Conservation (phyloP, 2,329 filamentous ascomycete genomes). For the Hymenoscyphus scutula region DNA sequence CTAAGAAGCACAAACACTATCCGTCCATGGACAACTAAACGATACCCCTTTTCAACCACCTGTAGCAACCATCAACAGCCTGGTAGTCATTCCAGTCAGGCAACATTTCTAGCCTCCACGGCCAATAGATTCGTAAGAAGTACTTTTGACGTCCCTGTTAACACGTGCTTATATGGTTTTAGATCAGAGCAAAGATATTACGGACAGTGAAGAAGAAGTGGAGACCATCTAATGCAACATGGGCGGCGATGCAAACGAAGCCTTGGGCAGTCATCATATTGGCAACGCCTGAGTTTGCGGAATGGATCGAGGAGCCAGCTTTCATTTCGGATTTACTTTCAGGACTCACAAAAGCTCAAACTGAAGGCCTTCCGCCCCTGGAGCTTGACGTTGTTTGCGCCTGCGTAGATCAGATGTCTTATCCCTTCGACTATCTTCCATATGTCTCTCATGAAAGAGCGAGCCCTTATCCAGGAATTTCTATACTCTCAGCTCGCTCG, state of each 20-base stretch:
- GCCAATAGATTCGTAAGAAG: background rate
- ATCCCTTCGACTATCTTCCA: conserved; percentile 24
- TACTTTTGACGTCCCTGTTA: background rate
- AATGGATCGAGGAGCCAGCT: conserved; percentile 32
- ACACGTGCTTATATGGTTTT: background rate
- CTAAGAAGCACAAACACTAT: background rate
- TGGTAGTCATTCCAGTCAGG: background rate
- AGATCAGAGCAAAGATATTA: background rate
- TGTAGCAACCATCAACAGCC: background rate
- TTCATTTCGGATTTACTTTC: conserved; percentile 26
- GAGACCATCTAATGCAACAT: background rate
- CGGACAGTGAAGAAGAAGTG: background rate
- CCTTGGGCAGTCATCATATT: conserved; percentile 33
- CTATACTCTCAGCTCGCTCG: conserved; percentile 48
- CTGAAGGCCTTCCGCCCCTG: background rate
- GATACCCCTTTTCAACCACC: background rate
- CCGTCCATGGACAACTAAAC: background rate
- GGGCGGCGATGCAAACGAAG: background rate
- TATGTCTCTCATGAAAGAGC: background rate
- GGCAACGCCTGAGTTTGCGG: conserved; percentile 35
- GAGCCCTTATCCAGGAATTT: conserved; percentile 44
- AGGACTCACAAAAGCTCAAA: conserved; percentile 1
- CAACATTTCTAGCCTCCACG: background rate
- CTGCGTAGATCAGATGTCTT: conserved; percentile 54
- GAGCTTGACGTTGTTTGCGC: conserved; percentile 51